Percentiles rank a stretch among this genome's conserved stretches.
These are phyloP conservation scores for Diutina siamensis DNA, from an alignment of 1,139 yeast species.

Conservation along the genomic window DNA sequence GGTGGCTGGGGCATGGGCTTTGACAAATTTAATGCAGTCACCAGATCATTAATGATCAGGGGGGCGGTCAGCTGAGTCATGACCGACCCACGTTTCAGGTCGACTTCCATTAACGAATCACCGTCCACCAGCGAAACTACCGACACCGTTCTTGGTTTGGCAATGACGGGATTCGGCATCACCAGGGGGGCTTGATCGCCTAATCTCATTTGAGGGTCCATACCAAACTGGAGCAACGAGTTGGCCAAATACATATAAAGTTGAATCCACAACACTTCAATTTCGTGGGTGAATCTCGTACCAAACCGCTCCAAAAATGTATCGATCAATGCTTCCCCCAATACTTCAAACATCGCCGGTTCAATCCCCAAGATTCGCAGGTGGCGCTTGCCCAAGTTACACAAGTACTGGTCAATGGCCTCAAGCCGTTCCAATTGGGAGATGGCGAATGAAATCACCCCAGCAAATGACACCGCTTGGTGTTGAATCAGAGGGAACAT, in stretches of 20 bases:
- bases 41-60: not conserved
- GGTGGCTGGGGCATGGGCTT: not conserved
- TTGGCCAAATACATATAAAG: constrained; percentile 49
- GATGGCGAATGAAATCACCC: constrained; percentile 58
- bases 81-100: not conserved
- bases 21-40: not conserved
- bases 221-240: constrained; percentile 49
- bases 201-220: constrained; percentile 33
- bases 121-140: not conserved
- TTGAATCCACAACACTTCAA: constrained; percentile 54
- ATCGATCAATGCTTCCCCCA: constrained; percentile 69
- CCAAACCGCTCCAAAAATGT: constrained; percentile 65
- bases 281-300: constrained; percentile 31
- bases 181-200: constrained; percentile 1
- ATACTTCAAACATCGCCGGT: constrained; percentile 58
- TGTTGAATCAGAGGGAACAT: constrained; percentile 56
- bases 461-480: constrained; percentile 73
- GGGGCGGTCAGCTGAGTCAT: constrained; percentile 2
- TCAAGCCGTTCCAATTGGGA: constrained; percentile 29
- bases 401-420: constrained; percentile 46
- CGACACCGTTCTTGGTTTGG: not conserved
- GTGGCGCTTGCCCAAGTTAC: constrained; percentile 63
- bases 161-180: not conserved
- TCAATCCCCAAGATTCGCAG: constrained; percentile 67
- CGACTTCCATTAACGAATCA: constrained; percentile 1